Conservation (phyloP, 331 rosid genomes). For the Malus hybrid region DNA sequence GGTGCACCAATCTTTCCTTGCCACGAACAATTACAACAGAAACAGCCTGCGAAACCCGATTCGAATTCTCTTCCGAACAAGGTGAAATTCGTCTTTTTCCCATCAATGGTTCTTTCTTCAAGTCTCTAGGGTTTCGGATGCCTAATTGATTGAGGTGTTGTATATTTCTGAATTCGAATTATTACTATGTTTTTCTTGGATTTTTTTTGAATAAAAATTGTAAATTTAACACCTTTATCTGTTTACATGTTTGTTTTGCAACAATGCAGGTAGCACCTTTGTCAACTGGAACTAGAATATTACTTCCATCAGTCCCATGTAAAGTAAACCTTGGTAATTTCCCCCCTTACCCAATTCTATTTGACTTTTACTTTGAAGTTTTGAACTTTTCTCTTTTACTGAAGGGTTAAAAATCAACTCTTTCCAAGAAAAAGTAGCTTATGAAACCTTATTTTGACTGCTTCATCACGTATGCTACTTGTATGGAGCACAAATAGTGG, state of each 20-base stretch:
- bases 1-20: not conserved
- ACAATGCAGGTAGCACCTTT: slow-evolving; percentile 35
- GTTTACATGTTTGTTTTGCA: not conserved
- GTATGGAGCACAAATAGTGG: not conserved
- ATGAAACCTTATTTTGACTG: not conserved
- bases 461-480: not conserved
- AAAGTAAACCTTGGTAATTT: slow-evolving; percentile 35
- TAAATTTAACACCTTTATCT: not conserved
- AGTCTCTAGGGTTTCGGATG: not conserved
- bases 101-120: not conserved
- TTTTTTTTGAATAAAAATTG: not conserved
- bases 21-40: slow-evolving; percentile 1
- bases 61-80: slow-evolving; percentile 24
- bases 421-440: not conserved
- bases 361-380: not conserved
- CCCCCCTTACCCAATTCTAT: not conserved
- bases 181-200: not conserved
- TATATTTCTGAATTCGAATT: not conserved
- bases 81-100: slow-evolving; percentile 14
- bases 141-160: not conserved
- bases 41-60: slow-evolving; percentile 23
- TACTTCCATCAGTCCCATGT: slow-evolving; percentile 32
- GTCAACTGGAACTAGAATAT: slow-evolving; percentile 25
- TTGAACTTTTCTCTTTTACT: not conserved
- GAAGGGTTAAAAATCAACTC: not conserved